Evolutionary conservation across 2,329 filamentous ascomycete genomes (phyloP).

Genomic region (Sarocladiaceae sp.): DNA sequence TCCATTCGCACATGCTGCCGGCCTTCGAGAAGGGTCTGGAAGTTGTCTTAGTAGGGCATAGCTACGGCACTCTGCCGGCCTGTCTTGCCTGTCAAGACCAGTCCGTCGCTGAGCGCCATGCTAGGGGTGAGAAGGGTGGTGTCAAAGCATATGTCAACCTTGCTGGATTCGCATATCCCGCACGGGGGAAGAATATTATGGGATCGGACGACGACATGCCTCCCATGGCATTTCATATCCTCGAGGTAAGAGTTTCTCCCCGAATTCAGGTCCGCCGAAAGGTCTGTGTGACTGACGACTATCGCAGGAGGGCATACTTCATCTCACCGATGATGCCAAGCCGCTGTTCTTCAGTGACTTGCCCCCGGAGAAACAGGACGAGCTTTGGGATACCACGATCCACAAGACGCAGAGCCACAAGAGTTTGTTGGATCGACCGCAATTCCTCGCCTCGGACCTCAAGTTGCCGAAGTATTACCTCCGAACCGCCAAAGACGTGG

Average conservation of each 20-base stretch:
- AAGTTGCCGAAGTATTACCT: conserved; percentile 8
- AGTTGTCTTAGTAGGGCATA: neutral
- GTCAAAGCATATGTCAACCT: conserved; percentile 6
- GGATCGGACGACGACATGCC: conserved; percentile 1
- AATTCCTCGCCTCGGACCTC: neutral
- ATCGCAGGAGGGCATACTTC: neutral
- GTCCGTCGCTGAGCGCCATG: conserved; percentile 3
- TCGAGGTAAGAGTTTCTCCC: neutral
- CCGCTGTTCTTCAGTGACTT: conserved; percentile 3
- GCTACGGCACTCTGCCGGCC: conserved; percentile 2
- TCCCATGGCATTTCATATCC: neutral
- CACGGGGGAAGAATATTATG: conserved; percentile 2
- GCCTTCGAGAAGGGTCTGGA: neutral
- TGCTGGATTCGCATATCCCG: conserved; percentile 4
- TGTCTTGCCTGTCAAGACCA: neutral
- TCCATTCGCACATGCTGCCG: neutral
- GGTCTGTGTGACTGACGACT: neutral
- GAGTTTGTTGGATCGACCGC: neutral
- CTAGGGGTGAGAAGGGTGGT: conserved; percentile 4
- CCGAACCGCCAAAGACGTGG: neutral
- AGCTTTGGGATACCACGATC: neutral
- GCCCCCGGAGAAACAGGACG: neutral
- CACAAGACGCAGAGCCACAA: conserved; percentile 1
- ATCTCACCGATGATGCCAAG: neutral
- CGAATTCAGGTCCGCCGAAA: neutral